Base-by-base conservation (phyloP, 2,329 filamentous ascomycete genomes). In the Emergomyces orientalis region DNA sequence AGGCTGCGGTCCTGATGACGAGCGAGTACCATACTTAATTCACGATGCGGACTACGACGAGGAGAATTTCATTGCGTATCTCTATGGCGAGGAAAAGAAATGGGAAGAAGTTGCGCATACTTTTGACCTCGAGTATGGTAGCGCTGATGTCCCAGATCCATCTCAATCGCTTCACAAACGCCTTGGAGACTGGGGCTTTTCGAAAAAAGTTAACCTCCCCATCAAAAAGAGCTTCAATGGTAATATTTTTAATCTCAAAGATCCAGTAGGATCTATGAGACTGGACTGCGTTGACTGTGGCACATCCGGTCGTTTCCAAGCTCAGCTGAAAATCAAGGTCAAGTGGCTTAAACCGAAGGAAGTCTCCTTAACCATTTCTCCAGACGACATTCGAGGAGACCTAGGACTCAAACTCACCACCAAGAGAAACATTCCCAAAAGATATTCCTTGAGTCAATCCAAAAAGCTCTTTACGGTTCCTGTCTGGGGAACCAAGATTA, bases 41-140 rank as follows among this genome's bases (percentile, higher is more conserved):
- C 30, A 62, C 30, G 39, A 58, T 39, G 55, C 39, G 52, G 55
- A 62, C 30, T 62, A 62, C 39, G 61, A 62, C 32, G 61, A 62
- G 17, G 32, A 62, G 25, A 59, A 59, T 19, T 32, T 47, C 52
- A 39, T 59, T 19, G 61, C 61, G n/a, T 30, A 41, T 41, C 61
- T 62, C 27, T 59, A 59, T 47, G 61, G 61, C 19, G 22, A 30
- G 14, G 55, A 62, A 51, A 62, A 49, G 22, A 32, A 52, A 17
- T 62, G 61, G 61, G 47, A 62, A 32, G 61, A 62, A 13, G 61
- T 59, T n/a, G 61, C 61, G 14, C 52, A 51, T n/a, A 59, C 61
- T 19, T 62, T 59, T 45, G 61, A 62, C 43, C 49, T 62, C 39
- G 61, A 62, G 41, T 59, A 41, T 43, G 52, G 49, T 27, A 59